Base-by-base conservation (phyloP, 2,329 filamentous ascomycete genomes). In the Aureobasidium musti region DNA sequence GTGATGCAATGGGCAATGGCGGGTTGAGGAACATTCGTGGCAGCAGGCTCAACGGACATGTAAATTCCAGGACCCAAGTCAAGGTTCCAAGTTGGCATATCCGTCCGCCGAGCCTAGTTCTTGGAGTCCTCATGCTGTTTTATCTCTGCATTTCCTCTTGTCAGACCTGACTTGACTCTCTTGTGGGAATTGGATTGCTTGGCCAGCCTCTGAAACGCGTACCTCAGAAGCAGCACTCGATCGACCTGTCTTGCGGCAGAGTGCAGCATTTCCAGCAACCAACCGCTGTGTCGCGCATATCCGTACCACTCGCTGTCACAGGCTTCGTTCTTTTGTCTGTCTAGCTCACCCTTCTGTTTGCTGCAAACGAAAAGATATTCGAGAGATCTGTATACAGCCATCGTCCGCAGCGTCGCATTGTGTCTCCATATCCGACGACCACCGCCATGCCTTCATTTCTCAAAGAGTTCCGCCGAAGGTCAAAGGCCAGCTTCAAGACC, bases 401-500 rank as follows among this genome's bases (percentile, higher is more conserved):
- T 49, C 57, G 17, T 14, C 35, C n/a, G 30, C 57, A 23, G 57
- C 57, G 41, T 61, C 37, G 43, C 30, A 47, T 30, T 21, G 28
- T 3, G 2, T n/a, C 4, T 28, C 57, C 13, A 35, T 26, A 21
- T 21, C 19, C 23, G 21, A 28, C 53, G 26, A 43, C 50, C 5
- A 67, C 37, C 14, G 53, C 37, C 53, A 82, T 82, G 80, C 80
- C 80, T 74, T 81, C 88, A 50, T 91, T 96, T 74, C 83, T 95
- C 73, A 91, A 87, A 78, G 87, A 89, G 74, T 70, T 73, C 53
- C 89, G 91, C 72, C 87, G 91, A 72, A 88, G 89, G 72, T 95
- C 91, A 66, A 89, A 84, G 77, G 85, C 88, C 68, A 92, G 88
- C 81, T 89, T 92, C 79, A 87, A 85, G 67, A 88, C 86, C 56